Base-by-base conservation (phyloP, 352 stramenopile genomes). In the Pythium dissotocum region DNA sequence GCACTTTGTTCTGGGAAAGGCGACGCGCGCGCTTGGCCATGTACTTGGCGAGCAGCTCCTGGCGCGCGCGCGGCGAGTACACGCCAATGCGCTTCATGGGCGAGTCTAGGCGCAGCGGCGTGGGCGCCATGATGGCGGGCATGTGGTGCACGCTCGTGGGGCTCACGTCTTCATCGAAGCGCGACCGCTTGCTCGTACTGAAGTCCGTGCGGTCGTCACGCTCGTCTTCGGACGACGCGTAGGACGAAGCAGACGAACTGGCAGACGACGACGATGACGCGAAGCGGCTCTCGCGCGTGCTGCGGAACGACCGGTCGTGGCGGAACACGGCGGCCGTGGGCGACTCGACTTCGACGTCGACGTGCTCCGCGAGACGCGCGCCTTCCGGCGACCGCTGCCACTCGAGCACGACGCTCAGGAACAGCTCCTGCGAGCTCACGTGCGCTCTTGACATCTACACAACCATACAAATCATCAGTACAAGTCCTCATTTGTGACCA, bases 331-430 rank as follows among this genome's bases (percentile, higher is more conserved):
- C 64, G n/a, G 56, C 57, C 6, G 64, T 71, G 18, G 64, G 60
- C 35, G 66, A 72, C 58, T 72, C 65, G 24, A 44, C 36, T 12
- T 16, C 36, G 8, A 16, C 36, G 36, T 12, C 36, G 6, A 42
- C 16, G 4, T 55, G 24, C 12, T 59, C 18, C 6, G 3, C 38
- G 28, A 63, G 40, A 6, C 59, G 59, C 21, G 71, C 70, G 38
- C 44, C 48, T 54, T 64, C 49, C 26, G 61, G 58, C 2, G 72
- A 65, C n/a, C 73, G 70, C 65, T 94, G 83, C 83, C 85, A 94
- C 71, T 92, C 82, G 61, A 92, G 78, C 58, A 94, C 83, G 52
- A 92, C 86, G 65, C 82, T 91, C 40, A 94, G 69, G 66, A 93
- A 94, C n/a, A 94, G 79, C 63, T 92, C 83, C 44, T 94, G 83